These are phyloP conservation scores for Euryodendron excelsum DNA, from an alignment of 148 eudicot species.

Conservation along the genomic window DNA sequence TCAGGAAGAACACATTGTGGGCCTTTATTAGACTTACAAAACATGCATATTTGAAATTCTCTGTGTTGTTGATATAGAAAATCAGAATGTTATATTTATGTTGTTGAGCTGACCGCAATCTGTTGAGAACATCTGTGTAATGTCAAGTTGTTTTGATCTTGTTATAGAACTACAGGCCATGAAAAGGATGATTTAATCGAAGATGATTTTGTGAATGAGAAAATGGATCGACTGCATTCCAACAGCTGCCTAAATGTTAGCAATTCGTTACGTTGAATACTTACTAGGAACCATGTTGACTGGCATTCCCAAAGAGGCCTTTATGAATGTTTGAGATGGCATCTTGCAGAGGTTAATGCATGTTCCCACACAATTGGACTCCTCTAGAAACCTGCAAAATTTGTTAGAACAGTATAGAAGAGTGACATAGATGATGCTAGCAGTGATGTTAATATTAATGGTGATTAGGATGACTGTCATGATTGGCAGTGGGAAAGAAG, in stretches of 20 bases:
- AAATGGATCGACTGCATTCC: background rate
- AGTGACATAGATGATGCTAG: too few relatives aligned
- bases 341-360: slow-evolving; percentile 90
- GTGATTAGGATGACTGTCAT: background rate
- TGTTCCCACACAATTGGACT: slow-evolving; percentile 82
- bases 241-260: too few relatives aligned
- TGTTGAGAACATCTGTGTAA: background rate
- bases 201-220: background rate
- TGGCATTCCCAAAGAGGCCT: slow-evolving; percentile 64
- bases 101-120: too few relatives aligned
- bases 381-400: slow-evolving; percentile 72
- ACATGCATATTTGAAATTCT: too few relatives aligned
- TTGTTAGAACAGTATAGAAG: too few relatives aligned
- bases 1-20: too few relatives aligned
- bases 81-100: too few relatives aligned
- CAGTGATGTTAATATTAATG: background rate
- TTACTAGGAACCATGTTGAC: slow-evolving; percentile 89
- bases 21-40: too few relatives aligned
- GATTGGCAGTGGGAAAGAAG: background rate
- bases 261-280: too few relatives aligned
- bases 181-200: too few relatives aligned
- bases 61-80: too few relatives aligned
- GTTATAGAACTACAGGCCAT: background rate
- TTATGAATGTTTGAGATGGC: slow-evolving; percentile 82
- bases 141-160: background rate